Base-by-base conservation (phyloP, 768 basidiomycete species). In the Cystoderma amianthinum region DNA sequence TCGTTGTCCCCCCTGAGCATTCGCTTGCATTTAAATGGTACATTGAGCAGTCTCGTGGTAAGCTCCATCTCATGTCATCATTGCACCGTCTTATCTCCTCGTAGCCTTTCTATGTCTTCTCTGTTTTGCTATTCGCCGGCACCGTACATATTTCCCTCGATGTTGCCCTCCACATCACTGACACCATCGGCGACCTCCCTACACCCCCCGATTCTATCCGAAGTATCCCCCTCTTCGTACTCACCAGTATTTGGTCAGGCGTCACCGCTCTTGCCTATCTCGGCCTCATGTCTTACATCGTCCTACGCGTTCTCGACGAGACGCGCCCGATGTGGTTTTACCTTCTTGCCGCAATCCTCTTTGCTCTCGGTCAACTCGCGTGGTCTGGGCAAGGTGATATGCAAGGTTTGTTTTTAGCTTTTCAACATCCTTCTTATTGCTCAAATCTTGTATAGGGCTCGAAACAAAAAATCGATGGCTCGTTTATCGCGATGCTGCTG, bases 71-170 rank as follows among this genome's bases (percentile, higher is more conserved):
- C n/a, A n/a, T n/a, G n/a, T n/a, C n/a, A n/a, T n/a, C n/a, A n/a
- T n/a, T n/a, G n/a, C n/a, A n/a, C n/a, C n/a, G n/a, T n/a, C n/a
- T n/a, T n/a, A n/a, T n/a, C n/a, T n/a, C n/a, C n/a, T n/a, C n/a
- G n/a, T 48, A 88, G 85, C 88, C 89, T 2, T 76, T 82, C 49
- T 65, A 62, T 44, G 63, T 80, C 39, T 56, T 89, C 49, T 49
- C 70, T 0, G 3, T 75, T 19, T 65, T 74, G 10, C 71, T 89
- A 48, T 84, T 93, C 55, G 77, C 68, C 4, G 74, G 78, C 2
- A 85, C 88, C 1, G 71, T 76, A 3, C 96, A 95, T 60, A 83
- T 98, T 58, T 75, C 84, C 0, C 74, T 96, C 48, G 94, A 98
- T 32, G 28, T 32, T 13, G 39, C 71, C 0, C 63, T 93, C 9